Evolutionary conservation across 1,284 basidiomycete species (phyloP).

Genomic region (Cystobasidium slooffiae): DNA sequence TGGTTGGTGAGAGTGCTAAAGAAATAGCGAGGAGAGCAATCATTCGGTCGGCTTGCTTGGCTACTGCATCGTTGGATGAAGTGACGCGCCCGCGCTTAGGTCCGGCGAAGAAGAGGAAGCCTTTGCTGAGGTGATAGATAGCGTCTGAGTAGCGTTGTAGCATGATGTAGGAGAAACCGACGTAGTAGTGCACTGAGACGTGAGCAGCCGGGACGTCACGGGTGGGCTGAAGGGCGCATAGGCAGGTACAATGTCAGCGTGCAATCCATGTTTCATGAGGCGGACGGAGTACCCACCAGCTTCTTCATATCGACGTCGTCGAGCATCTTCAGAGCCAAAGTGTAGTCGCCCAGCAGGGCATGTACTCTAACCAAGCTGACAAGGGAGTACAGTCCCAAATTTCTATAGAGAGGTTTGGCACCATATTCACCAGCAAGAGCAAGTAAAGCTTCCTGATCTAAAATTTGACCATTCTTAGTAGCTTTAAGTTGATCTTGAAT

Average conservation of each 20-base stretch:
- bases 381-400: slow-evolving; percentile 97
- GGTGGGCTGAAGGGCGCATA: slow-evolving; percentile 22
- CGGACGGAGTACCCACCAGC: slow-evolving; percentile 62
- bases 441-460: slow-evolving; percentile 67
- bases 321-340: slow-evolving; percentile 90
- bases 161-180: slow-evolving; percentile 96
- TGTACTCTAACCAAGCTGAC: slow-evolving; percentile 94
- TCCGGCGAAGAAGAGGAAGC: slow-evolving; percentile 41
- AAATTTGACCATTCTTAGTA: slow-evolving; percentile 75
- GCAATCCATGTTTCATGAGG: neutral
- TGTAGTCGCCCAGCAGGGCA: slow-evolving; percentile 94
- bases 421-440: slow-evolving; percentile 87
- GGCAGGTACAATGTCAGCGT: slow-evolving; percentile 65
- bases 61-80: slow-evolving; percentile 63
- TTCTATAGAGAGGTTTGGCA: slow-evolving; percentile 83
- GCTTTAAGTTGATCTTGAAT: slow-evolving; percentile 92
- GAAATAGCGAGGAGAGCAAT: slow-evolving; percentile 93
- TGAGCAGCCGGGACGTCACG: slow-evolving; percentile 86
- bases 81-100: slow-evolving; percentile 17
- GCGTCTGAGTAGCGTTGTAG: slow-evolving; percentile 92
- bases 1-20: slow-evolving; percentile 85
- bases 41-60: slow-evolving; percentile 97
- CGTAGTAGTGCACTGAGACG: slow-evolving; percentile 92
- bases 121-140: slow-evolving; percentile 79
- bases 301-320: slow-evolving; percentile 88